phyloP scores from a whole-genome alignment of 768 basidiomycete species.

The Trametes punicea region DNA sequence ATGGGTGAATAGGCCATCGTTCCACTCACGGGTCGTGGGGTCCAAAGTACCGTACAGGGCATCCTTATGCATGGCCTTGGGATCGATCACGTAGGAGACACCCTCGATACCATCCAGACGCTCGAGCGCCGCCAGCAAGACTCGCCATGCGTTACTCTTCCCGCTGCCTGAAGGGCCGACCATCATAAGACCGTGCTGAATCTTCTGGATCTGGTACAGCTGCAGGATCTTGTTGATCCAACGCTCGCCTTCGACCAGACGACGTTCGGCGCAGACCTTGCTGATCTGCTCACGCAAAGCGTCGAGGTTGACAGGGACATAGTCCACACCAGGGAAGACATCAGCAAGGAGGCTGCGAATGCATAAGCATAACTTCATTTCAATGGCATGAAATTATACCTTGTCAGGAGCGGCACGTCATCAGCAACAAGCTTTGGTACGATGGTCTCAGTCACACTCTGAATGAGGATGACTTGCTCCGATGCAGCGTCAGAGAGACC shows the following conservation, averaged over 20 bases:
- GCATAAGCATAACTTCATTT: conserved; percentile 1
- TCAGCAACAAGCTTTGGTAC: conserved; percentile 97
- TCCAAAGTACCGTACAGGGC: conserved; percentile 96
- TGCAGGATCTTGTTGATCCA: conserved; percentile 97
- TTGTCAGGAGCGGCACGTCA: conserved; percentile 91
- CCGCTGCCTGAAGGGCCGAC: conserved; percentile 96
- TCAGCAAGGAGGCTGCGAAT: conserved; percentile 78
- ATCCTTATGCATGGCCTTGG: conserved; percentile 99
- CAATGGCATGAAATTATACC: conserved; percentile 44
- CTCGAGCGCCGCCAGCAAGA: conserved; percentile 86
- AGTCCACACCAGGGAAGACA: conserved; percentile 95
- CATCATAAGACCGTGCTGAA: conserved; percentile 99
- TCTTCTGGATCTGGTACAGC: conserved; percentile 98
- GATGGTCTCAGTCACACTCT: conserved; percentile 97
- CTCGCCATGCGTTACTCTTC: conserved; percentile 96
- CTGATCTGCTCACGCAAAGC: conserved; percentile 81
- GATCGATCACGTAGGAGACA: conserved; percentile 94
- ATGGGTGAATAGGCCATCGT: conserved; percentile 97
- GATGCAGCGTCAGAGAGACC: conserved; percentile 69
- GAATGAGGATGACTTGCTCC: conserved; percentile 96
- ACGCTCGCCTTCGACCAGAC: conserved; percentile 79
- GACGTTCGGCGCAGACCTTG: conserved; percentile 81
- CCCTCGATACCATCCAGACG: conserved; percentile 91
- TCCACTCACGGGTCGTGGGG: conserved; percentile 98
- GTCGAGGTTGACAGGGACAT: conserved; percentile 84